Evolutionary conservation across 352 stramenopile species (phyloP), one percentile per base, ranked within the genome.

Genomic region (Peronospora farinosa): DNA sequence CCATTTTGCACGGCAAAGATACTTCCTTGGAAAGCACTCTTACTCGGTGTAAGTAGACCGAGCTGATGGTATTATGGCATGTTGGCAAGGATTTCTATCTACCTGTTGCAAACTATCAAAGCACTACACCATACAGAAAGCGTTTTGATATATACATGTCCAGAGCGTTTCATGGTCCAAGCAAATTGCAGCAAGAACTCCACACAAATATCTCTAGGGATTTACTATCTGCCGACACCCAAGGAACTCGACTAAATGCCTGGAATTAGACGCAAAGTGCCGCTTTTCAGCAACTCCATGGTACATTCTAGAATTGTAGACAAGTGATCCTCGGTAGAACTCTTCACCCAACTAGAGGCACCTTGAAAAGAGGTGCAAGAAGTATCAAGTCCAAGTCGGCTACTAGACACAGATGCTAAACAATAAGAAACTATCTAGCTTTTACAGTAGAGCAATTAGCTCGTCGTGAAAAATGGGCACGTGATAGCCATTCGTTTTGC

Each of bases 151-250:
- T 23, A 49, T 51, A 46, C 38, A 74, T 85, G 63, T 85, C 49
- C 44, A 67, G 67, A 79, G 75, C 70, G 59, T 86, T 84, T 81
- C 75, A 86, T 86, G 72, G 75, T 78, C 65, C 75, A 60, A 69
- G 66, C 63, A 62, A 81, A 82, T 80, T 81, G 71, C 72, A 69
- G 67, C 70, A 69, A 67, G 70, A 82, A 84, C 75, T 83, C 75
- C 75, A 84, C 75, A 84, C 73, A 85, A 58, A 12, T 80, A 71
- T 67, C 75, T 79, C 70, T 65, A 64, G 40, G 6, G 28, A 23
- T 55, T 82, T 37, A 17, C 33, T 86, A 54, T 83, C 36, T 67
- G 74, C 74, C 67, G 56, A 72, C 47, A 31, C 21, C 62, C 55
- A 39, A 62, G 42, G 53, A 21, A 40, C 49, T 36, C 47, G 23